Evolutionary conservation across 2,329 filamentous ascomycete species (phyloP), one percentile per base, ranked within the genome.

Genomic region (Aaosphaeria pasadenensis): DNA sequence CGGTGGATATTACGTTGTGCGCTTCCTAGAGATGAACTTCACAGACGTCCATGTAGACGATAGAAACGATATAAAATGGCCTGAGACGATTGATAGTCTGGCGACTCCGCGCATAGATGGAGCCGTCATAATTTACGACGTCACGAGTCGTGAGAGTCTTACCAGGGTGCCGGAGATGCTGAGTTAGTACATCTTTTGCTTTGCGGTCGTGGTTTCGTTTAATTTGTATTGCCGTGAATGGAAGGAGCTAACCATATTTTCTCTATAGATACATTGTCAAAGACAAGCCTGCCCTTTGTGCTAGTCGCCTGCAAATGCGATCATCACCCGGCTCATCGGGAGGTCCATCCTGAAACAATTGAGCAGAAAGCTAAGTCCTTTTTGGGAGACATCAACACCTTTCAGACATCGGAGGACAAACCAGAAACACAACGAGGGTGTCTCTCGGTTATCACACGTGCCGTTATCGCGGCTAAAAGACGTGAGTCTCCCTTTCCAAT

Each of bases 301-400:
- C 80, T 96, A 39, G 88, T 95, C 44, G 89, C 90, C 47, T 92
- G 86, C 69, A 96, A 96, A 77, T 95, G 89, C 75, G 92, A 96
- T 69, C 82, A 84, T 44, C 84, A 86, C 42, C 82, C 86, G 53
- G 79, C 82, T 49, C 76, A 83, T 50, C 85, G 87, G 62, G 81
- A 89, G 64, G 78, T 95, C 47, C 84, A 92, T 62, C 81, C 86
- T 11, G 77, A 83, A 30, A 80, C 75, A 47, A 79, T 94, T 48
- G 85, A 88, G 61, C 72, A 80, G 43, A 76, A 81, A 55, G 88
- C 87, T 36, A 76, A 72, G 54, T 65, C 70, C 57, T 80, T 86
- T 50, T 79, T 86, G 11, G 87, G 83, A 58, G 79, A 70, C 38
- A 62, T 92, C 52, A 82, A 84, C 52, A 83, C 86, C 46, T 87